Evolutionary conservation across 1,284 basidiomycete species (phyloP).

Genomic region (Irpex rosettiformis): DNA sequence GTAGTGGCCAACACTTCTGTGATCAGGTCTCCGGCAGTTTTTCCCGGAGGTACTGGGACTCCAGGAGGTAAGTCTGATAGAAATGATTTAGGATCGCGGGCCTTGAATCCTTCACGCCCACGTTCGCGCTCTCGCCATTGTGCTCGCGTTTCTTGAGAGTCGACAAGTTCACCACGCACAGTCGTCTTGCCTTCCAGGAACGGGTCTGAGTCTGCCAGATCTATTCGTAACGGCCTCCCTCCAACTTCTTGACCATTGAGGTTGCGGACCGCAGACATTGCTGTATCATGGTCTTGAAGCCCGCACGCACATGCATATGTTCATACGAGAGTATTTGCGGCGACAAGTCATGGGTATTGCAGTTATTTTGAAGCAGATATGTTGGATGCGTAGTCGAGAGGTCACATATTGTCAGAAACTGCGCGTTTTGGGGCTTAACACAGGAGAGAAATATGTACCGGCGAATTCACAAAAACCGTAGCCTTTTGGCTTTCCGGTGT

Average conservation of each 20-base stretch:
- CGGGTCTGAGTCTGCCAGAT: slow-evolving; percentile 53
- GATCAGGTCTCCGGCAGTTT: slow-evolving; percentile 81
- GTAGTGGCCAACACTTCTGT: slow-evolving; percentile 85
- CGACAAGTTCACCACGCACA: slow-evolving; percentile 60
- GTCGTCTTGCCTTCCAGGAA: slow-evolving; percentile 50
- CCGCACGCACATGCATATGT: neutral
- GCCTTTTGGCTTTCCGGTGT: slow-evolving; percentile 94
- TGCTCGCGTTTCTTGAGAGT: slow-evolving; percentile 52
- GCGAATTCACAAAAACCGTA: slow-evolving; percentile 98
- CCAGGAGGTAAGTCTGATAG: slow-evolving; percentile 75
- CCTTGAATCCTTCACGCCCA: slow-evolving; percentile 28
- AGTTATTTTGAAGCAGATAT: slow-evolving; percentile 12
- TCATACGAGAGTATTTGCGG: neutral
- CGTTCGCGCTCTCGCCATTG: slow-evolving; percentile 52
- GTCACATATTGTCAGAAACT: neutral
- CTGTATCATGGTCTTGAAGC: slow-evolving; percentile 87
- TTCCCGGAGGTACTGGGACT: slow-evolving; percentile 73
- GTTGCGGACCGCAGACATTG: slow-evolving; percentile 74
- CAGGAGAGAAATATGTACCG: slow-evolving; percentile 56
- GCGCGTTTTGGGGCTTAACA: slow-evolving; percentile 4
- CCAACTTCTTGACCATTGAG: slow-evolving; percentile 71
- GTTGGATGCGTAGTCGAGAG: too few relatives aligned
- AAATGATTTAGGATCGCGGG: slow-evolving; percentile 45
- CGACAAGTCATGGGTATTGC: too few relatives aligned
- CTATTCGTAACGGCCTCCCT: slow-evolving; percentile 70